These are phyloP conservation scores for Porogramme epimiltina DNA, from an alignment of 1,284 basidiomycete genomes.

Conservation along the genomic window DNA sequence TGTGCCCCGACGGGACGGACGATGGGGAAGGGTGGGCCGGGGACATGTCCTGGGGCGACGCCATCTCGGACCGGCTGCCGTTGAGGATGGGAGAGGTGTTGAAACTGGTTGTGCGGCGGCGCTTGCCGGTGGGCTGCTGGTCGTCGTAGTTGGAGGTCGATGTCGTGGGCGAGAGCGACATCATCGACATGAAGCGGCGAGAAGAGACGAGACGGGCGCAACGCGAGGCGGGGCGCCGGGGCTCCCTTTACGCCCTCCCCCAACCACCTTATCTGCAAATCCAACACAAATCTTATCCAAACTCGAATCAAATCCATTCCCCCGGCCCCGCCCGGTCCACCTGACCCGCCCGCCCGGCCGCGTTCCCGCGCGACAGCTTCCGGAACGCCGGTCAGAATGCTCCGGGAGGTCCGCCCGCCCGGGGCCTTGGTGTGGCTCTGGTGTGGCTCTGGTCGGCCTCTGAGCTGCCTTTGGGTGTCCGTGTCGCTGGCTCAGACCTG, in stretches of 20 bases:
- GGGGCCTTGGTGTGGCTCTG: no score
- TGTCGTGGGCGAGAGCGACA: slow-evolving; percentile 39
- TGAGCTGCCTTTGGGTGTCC: no score
- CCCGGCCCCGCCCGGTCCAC: slow-evolving; percentile 7
- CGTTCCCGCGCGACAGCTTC: slow-evolving; percentile 1
- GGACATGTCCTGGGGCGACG: slow-evolving; percentile 10
- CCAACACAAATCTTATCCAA: slow-evolving; percentile 7
- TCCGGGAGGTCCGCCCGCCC: no score
- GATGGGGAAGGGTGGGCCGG: neutral
- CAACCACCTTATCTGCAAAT: slow-evolving; percentile 8
- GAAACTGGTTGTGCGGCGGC: slow-evolving; percentile 33
- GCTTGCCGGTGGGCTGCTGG: slow-evolving; percentile 26
- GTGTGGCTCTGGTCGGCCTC: no score
- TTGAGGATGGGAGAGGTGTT: slow-evolving; percentile 24
- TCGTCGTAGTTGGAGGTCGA: slow-evolving; percentile 32
- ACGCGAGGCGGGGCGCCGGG: slow-evolving; percentile 10
- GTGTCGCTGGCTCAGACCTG: no score
- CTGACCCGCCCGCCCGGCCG: neutral
- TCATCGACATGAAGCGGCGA: slow-evolving; percentile 24
- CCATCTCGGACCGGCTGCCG: slow-evolving; percentile 21
- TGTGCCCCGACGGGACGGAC: slow-evolving; percentile 44
- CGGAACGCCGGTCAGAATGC: no score
- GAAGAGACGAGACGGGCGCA: slow-evolving; percentile 10
- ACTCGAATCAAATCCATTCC: neutral
- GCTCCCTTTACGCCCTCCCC: slow-evolving; percentile 5